These are phyloP conservation scores for Botrytis paeoniae DNA, from an alignment of 2,329 filamentous ascomycete genomes.

Conservation along the genomic window DNA sequence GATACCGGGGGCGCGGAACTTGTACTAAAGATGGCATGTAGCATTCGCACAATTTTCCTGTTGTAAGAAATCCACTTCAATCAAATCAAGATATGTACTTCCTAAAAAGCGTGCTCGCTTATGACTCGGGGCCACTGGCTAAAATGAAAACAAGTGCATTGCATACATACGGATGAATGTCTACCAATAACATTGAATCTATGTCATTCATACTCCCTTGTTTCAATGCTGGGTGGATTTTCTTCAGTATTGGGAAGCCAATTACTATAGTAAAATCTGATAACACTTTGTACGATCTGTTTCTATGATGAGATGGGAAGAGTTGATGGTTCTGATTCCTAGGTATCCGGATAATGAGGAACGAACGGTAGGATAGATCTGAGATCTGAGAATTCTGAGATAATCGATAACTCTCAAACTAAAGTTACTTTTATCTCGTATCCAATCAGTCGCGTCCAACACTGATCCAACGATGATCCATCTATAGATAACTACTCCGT, in stretches of 20 bases:
- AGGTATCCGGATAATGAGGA: background rate
- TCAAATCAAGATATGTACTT: background rate
- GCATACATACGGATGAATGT: background rate
- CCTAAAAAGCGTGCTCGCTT: background rate
- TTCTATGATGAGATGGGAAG: background rate
- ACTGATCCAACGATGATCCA: background rate
- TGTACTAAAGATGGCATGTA: background rate
- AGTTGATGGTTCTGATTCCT: background rate
- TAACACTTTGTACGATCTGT: background rate
- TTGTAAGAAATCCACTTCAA: background rate
- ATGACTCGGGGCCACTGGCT: slow-evolving; percentile 3
- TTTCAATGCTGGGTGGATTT: background rate
- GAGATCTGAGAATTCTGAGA: background rate
- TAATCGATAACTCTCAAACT: background rate
- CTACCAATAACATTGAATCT: background rate
- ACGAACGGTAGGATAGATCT: background rate
- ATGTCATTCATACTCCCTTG: background rate
- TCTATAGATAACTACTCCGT: background rate
- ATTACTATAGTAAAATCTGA: background rate
- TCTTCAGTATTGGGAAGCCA: background rate
- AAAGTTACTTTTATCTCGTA: background rate
- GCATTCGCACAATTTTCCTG: background rate
- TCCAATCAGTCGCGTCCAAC: background rate
- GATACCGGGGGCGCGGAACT: background rate
- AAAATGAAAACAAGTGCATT: background rate